Evolutionary conservation across 192 early-diverging fungal species (phyloP).

Genomic region (Coemansia sp.): DNA sequence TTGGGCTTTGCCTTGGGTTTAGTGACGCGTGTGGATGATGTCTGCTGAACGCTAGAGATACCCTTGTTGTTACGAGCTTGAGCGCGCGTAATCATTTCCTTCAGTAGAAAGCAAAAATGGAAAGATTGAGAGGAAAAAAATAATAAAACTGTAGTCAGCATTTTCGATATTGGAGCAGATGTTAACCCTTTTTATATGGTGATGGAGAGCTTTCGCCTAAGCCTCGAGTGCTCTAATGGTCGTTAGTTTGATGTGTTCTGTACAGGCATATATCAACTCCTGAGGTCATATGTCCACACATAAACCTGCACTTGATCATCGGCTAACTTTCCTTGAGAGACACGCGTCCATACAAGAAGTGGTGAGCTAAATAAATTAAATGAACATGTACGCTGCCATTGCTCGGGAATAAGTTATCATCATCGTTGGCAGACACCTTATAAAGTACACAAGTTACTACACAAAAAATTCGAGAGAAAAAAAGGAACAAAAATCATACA

Average conservation of each 20-base stretch:
- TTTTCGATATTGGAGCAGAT: not conserved
- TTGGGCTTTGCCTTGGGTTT: not conserved
- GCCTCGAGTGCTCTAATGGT: not conserved
- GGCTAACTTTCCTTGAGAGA: not conserved
- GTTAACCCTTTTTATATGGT: not conserved
- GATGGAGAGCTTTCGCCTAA: too few relatives aligned
- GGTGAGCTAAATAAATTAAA: not conserved
- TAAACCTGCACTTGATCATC: not conserved
- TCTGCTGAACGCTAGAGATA: not conserved
- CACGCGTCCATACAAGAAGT: not conserved
- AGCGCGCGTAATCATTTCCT: not conserved
- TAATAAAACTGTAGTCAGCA: not conserved
- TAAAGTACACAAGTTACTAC: too few relatives aligned
- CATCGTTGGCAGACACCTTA: too few relatives aligned
- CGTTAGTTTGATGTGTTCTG: not conserved
- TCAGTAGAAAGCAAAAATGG: not conserved
- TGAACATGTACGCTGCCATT: not conserved
- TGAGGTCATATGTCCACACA: not conserved
- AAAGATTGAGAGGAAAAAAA: not conserved
- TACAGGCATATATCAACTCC: not conserved
- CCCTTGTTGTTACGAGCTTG: not conserved
- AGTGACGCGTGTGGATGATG: not conserved
- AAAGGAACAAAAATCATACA: not conserved
- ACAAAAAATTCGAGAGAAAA: not conserved
- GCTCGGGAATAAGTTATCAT: too few relatives aligned